Conservation (phyloP, 345 rosid species). For the Arabis alpina region DNA sequence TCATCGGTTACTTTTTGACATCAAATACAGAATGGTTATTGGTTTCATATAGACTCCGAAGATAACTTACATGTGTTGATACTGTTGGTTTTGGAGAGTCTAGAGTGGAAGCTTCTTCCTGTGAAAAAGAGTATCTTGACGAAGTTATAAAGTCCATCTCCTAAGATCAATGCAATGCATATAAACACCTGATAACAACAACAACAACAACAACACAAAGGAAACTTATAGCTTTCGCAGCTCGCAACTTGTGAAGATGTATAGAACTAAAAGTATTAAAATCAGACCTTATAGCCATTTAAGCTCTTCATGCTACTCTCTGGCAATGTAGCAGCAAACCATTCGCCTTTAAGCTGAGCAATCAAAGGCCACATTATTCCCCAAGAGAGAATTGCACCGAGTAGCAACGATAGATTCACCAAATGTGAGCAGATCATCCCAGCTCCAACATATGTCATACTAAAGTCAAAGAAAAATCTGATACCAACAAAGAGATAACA, state of each 20-base stretch:
- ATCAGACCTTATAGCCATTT: conserved; percentile 79
- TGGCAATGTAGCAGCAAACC: conserved; percentile 62
- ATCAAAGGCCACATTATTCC: conserved; percentile 97
- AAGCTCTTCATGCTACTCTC: conserved; percentile 87
- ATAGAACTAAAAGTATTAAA: not conserved
- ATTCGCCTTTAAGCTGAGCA: conserved; percentile 63
- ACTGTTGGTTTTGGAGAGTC: conserved; percentile 45
- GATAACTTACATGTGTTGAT: conserved; percentile 50
- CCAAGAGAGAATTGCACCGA: conserved; percentile 92
- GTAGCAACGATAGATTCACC: conserved; percentile 84
- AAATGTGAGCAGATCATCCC: conserved; percentile 99
- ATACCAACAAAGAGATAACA: conserved; percentile 31
- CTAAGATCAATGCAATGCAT: conserved; percentile 80
- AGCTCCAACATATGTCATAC: conserved; percentile 87
- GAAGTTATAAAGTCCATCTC: conserved; percentile 94
- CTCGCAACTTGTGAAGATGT: not conserved
- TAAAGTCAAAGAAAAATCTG: conserved; percentile 94
- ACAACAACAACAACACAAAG: conserved; percentile 42
- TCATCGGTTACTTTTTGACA: not conserved
- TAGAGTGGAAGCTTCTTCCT: conserved; percentile 51
- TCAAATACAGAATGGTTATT: not conserved
- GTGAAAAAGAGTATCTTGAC: conserved; percentile 69
- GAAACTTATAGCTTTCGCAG: not conserved
- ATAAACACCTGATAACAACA: conserved; percentile 72
- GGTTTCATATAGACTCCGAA: not conserved